Base-by-base conservation (phyloP, 306 rosid genomes). In the Citrullus colocynthis region DNA sequence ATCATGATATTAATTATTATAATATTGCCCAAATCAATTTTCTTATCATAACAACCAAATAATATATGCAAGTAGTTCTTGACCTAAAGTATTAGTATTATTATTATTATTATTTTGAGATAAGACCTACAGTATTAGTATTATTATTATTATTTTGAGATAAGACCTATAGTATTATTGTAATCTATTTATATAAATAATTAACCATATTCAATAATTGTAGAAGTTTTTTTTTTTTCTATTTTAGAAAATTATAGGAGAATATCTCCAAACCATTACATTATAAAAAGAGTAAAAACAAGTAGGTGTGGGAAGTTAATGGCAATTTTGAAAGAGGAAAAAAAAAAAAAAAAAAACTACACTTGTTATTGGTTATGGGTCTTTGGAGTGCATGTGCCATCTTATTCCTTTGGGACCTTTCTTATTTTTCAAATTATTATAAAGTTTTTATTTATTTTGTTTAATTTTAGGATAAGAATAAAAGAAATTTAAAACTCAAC, bases 41-140 rank as follows among this genome's bases (percentile, higher is more conserved):
- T 15, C 55, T 69, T 69, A 69, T 69, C 75, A 41, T 69, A 69
- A 69, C 75, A 69, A 69, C 75, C 75, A 20, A 69, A 69, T 69
- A 69, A 69, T 69, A 42, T 30, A 44, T 52, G 30, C 74, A 39
- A 39, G 32, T 66, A 69, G 56, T 67, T 67, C 55, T 67, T 42
- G 55, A 67, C 55, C 32, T 7, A 67, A 67, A 67, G 32, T 9
- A 48, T 12, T 48, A 4, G 10, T 45, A 45, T 45, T 45, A 48
- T 48, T 48, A 48, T 48, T 48, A 48, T 48, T 48, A 39, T 39
- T 39, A 24, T 24, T 24, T 24, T 24, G 54, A 48, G 54, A 48
- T 48, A 48, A 48, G 55, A 67, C 55, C 32, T 7, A 67, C 20
- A 67, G 8, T 8, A 48, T 41, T 41, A 41, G 10, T 45, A 48